Conservation (phyloP, 2,329 filamentous ascomycete genomes). For the Trichoderma simmonsii region DNA sequence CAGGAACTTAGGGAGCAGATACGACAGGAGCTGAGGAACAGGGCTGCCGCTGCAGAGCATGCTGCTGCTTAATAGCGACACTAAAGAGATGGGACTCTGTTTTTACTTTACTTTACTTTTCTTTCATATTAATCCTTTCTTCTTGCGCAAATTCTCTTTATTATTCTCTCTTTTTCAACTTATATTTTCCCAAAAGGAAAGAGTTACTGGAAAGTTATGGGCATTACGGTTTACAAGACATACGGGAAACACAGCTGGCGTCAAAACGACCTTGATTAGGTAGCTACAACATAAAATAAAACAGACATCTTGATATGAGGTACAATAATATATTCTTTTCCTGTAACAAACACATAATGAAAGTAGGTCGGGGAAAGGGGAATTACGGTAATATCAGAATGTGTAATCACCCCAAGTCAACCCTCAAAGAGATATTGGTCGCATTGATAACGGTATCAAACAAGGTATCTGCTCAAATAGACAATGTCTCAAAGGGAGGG, state of each 20-base stretch:
- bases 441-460: conserved; percentile 25
- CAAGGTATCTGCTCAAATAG: conserved; percentile 38
- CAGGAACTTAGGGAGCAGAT: conserved; percentile 68
- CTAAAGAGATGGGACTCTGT: background rate
- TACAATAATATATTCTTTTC: conserved; percentile 8
- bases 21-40: conserved; percentile 55
- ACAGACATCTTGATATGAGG: background rate
- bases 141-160: background rate
- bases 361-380: background rate
- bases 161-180: background rate
- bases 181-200: background rate
- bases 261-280: background rate
- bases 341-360: background rate
- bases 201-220: background rate
- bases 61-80: background rate
- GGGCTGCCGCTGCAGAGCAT: conserved; percentile 14
- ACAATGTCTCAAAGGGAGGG: conserved; percentile 29
- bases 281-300: background rate
- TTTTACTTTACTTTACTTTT: background rate
- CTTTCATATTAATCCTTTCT: too few species aligned
- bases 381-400: conserved; percentile 9
- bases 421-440: conserved; percentile 12
- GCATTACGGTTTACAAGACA: background rate
- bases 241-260: background rate
- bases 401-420: background rate